Percentiles rank a stretch among this genome's conserved stretches.
phyloP scores from a whole-genome alignment of 1,284 basidiomycete genomes.

The Moesziomyces aphidis region DNA sequence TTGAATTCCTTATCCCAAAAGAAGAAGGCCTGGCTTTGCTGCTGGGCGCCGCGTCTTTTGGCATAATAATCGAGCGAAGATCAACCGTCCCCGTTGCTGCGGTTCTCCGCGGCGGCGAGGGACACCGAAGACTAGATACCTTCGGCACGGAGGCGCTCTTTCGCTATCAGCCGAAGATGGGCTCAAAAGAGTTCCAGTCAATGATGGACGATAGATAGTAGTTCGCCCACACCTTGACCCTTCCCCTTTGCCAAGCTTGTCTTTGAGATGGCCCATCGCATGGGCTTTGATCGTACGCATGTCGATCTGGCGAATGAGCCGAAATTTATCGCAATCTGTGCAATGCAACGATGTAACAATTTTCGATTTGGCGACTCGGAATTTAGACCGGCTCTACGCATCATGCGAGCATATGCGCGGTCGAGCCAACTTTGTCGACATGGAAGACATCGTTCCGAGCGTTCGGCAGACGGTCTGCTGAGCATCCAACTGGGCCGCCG shows the following conservation, averaged over 20 bases:
- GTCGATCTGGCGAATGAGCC: not conserved
- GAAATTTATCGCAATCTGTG: not conserved
- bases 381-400: not conserved
- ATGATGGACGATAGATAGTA: constrained; percentile 59
- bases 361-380: not conserved
- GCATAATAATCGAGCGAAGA: constrained; percentile 55
- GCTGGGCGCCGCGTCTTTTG: constrained; percentile 39
- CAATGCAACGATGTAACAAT: not conserved
- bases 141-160: constrained; percentile 49
- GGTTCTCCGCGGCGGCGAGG: not conserved
- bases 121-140: constrained; percentile 50
- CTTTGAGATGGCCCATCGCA: too few species aligned
- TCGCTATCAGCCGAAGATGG: constrained; percentile 55
- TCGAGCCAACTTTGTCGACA: constrained; percentile 13
- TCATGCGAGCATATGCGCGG: not conserved
- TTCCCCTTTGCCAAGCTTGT: not conserved
- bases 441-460: constrained; percentile 26
- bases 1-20: constrained; percentile 56
- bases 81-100: constrained; percentile 29
- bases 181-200: constrained; percentile 13
- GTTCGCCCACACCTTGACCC: constrained; percentile 34
- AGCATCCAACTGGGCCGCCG: constrained; percentile 9
- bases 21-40: constrained; percentile 30
- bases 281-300: too few species aligned
- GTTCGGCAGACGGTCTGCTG: not conserved